phyloP scores from a whole-genome alignment of 2,329 filamentous ascomycete genomes.

The Ceratocystis cacaofunesta region DNA sequence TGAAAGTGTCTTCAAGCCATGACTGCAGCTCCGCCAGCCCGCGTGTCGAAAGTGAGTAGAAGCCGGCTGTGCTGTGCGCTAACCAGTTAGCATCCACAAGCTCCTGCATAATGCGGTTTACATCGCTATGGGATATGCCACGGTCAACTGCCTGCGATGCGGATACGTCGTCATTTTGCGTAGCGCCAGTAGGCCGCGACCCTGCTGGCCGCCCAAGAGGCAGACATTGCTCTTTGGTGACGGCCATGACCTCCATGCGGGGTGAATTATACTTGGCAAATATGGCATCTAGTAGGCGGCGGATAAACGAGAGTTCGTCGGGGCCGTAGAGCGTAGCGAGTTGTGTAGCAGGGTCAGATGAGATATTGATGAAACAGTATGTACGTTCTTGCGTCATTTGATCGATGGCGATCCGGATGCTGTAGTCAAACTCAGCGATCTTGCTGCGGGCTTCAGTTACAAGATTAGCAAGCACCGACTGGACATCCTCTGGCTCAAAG shows the following conservation, averaged over 20 bases:
- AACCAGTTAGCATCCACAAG: slow-evolving; percentile 76
- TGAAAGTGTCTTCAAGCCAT: slow-evolving; percentile 83
- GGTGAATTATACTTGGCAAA: slow-evolving; percentile 77
- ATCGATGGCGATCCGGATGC: slow-evolving; percentile 62
- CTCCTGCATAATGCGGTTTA: slow-evolving; percentile 53
- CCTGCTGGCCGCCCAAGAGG: slow-evolving; percentile 44
- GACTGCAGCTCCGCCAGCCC: slow-evolving; percentile 69
- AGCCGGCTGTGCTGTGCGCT: slow-evolving; percentile 54
- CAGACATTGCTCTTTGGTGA: slow-evolving; percentile 65
- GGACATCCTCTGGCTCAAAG: slow-evolving; percentile 45
- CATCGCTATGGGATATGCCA: slow-evolving; percentile 60
- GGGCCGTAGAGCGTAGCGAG: slow-evolving; percentile 65
- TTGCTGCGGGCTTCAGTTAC: slow-evolving; percentile 55
- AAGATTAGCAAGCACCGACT: slow-evolving; percentile 52
- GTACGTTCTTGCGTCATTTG: slow-evolving; percentile 53
- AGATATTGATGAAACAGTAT: slow-evolving; percentile 77
- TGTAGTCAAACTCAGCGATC: slow-evolving; percentile 69
- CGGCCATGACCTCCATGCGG: slow-evolving; percentile 67
- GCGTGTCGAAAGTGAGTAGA: slow-evolving; percentile 62
- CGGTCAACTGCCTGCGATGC: slow-evolving; percentile 29
- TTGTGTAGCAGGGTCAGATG: slow-evolving; percentile 71
- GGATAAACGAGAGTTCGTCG: slow-evolving; percentile 82
- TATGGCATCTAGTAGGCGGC: slow-evolving; percentile 76
- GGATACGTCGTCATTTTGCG: slow-evolving; percentile 24
- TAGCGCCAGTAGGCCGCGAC: slow-evolving; percentile 15